phyloP scores from a whole-genome alignment of 352 stramenopile species.

The Phytopythium montanum region DNA sequence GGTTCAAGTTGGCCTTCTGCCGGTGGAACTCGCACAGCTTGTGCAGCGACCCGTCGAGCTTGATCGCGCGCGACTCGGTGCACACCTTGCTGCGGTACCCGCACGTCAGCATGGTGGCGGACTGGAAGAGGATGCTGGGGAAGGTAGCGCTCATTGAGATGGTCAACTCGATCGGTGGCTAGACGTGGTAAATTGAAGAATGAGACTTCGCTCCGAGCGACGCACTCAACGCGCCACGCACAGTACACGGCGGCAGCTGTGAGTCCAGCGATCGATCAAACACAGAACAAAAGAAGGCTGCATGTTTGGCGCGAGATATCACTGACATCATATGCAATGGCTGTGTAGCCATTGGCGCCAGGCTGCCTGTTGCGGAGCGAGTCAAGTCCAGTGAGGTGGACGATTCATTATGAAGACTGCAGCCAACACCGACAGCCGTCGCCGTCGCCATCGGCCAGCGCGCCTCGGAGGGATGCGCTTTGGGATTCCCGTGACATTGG shows the following conservation, averaged over 20 bases:
- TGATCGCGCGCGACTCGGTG: constrained; percentile 36
- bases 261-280: background rate
- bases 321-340: background rate
- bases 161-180: background rate
- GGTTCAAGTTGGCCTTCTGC: constrained; percentile 51
- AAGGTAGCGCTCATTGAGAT: background rate
- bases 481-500: background rate
- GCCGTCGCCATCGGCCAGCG: background rate
- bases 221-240: background rate
- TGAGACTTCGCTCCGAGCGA: background rate
- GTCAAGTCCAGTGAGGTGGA: background rate
- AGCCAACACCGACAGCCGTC: background rate
- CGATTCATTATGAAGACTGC: background rate
- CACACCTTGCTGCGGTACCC: constrained; percentile 57
- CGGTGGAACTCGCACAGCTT: constrained; percentile 59
- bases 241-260: background rate
- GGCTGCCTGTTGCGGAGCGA: background rate
- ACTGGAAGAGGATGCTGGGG: background rate
- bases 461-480: background rate
- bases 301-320: background rate
- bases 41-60: constrained; percentile 47
- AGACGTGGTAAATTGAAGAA: background rate
- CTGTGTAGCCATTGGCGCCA: background rate
- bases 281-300: background rate
- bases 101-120: constrained; percentile 14